Evolutionary conservation across 371 early-diverging fungal species (phyloP).

Genomic region (Lichtheimia ramosa): DNA sequence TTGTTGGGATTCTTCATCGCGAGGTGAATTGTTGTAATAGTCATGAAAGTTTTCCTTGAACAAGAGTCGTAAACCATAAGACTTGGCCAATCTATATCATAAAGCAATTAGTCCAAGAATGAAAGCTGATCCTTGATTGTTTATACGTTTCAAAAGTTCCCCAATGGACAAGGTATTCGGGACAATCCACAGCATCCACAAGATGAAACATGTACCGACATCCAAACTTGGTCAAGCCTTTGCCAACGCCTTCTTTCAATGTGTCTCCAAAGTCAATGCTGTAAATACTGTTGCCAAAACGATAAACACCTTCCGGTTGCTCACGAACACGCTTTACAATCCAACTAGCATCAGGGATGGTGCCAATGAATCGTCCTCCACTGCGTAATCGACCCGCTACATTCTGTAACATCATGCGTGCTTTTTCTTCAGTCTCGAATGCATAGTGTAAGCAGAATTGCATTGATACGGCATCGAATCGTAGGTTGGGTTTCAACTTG

Average conservation of each 20-base stretch:
- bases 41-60: conserved; percentile 81
- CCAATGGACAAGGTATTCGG: conserved; percentile 95
- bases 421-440: conserved; percentile 84
- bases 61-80: conserved; percentile 77
- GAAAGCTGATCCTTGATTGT: too few relatives aligned
- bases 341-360: conserved; percentile 93
- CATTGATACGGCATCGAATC: conserved; percentile 89
- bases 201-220: conserved; percentile 92
- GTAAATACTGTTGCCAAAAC: conserved; percentile 90
- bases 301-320: conserved; percentile 25
- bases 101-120: too few relatives aligned
- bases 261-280: conserved; percentile 73
- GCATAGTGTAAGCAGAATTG: conserved; percentile 99
- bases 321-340: conserved; percentile 62
- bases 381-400: conserved; percentile 72
- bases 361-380: conserved; percentile 93
- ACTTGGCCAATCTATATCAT: conserved; percentile 71
- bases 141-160: conserved; percentile 72
- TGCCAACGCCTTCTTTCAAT: conserved; percentile 15
- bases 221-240: conserved; percentile 71
- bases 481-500: conserved; percentile 41
- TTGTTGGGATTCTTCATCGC: conserved; percentile 47
- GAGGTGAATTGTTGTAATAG: conserved; percentile 64
- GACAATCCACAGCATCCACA: conserved; percentile 97
- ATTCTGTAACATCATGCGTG: conserved; percentile 83